Evolutionary conservation across 208 protist genomes (phyloP).

Genomic region (Blastocrithidia nonstop): DNA sequence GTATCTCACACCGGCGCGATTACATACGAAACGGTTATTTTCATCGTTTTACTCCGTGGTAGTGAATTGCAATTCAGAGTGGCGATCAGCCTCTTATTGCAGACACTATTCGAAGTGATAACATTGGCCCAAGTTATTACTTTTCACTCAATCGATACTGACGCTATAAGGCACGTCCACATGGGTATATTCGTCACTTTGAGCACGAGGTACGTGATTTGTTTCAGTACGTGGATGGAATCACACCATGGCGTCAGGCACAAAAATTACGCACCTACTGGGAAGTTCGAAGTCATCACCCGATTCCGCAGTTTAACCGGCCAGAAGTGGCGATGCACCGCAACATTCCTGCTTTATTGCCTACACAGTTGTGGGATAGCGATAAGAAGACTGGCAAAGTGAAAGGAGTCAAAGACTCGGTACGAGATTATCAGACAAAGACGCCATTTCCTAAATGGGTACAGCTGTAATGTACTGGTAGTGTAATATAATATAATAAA

Average conservation of each 20-base stretch:
- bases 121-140: conserved; percentile 52
- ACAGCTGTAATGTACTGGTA: conserved; percentile 23
- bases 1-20: conserved; percentile 69
- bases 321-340: conserved; percentile 83
- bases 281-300: conserved; percentile 80
- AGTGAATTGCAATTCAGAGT: conserved; percentile 83
- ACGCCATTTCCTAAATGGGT: conserved; percentile 72
- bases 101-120: conserved; percentile 64
- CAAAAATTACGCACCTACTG: conserved; percentile 85
- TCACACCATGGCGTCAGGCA: conserved; percentile 80
- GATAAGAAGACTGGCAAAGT: conserved; percentile 88
- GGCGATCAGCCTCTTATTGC: conserved; percentile 75
- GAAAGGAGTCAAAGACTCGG: conserved; percentile 79
- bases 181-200: conserved; percentile 81
- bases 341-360: conserved; percentile 65
- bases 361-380: conserved; percentile 73
- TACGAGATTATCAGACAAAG: conserved; percentile 82
- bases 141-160: conserved; percentile 81
- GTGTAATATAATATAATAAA: background rate
- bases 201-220: conserved; percentile 81
- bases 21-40: conserved; percentile 79
- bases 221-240: conserved; percentile 76
- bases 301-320: conserved; percentile 81
- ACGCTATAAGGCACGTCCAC: conserved; percentile 77
- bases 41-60: conserved; percentile 80